Conservation (phyloP, 2,329 filamentous ascomycete species). For the Chaetomium sp. region DNA sequence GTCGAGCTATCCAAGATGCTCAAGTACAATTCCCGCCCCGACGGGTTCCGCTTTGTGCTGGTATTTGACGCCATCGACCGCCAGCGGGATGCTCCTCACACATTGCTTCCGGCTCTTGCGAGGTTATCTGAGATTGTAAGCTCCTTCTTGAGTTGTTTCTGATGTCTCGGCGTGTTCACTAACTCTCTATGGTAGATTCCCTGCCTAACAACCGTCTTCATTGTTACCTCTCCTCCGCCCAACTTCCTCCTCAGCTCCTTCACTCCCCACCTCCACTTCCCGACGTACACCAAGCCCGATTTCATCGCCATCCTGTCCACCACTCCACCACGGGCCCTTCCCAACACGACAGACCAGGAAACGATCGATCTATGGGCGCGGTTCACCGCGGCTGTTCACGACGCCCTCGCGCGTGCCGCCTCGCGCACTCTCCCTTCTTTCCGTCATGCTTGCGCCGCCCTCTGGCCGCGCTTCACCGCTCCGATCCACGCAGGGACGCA, state of each 20-base stretch:
- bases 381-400: conserved; percentile 79
- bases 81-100: conserved; percentile 72
- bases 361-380: conserved; percentile 68
- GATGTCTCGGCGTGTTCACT: neutral
- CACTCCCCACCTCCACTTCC: conserved; percentile 73
- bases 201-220: conserved; percentile 67
- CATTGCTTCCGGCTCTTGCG: conserved; percentile 72
- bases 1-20: conserved; percentile 65
- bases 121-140: conserved; percentile 73
- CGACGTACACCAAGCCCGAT: conserved; percentile 75
- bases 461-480: conserved; percentile 81
- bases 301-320: conserved; percentile 68
- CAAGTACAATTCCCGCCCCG: conserved; percentile 33
- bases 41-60: conserved; percentile 61
- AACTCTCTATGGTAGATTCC: conserved; percentile 56
- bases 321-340: conserved; percentile 43
- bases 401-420: conserved; percentile 74
- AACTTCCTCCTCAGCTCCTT: conserved; percentile 63
- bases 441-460: conserved; percentile 57
- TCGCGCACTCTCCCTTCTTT: conserved; percentile 74
- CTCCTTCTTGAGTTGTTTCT: neutral
- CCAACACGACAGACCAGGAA: conserved; percentile 46
- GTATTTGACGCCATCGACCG: conserved; percentile 84
- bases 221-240: conserved; percentile 65
- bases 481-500: conserved; percentile 71